Base-by-base conservation (phyloP, 305 asterid genomes). In the Fraxinus sp. region DNA sequence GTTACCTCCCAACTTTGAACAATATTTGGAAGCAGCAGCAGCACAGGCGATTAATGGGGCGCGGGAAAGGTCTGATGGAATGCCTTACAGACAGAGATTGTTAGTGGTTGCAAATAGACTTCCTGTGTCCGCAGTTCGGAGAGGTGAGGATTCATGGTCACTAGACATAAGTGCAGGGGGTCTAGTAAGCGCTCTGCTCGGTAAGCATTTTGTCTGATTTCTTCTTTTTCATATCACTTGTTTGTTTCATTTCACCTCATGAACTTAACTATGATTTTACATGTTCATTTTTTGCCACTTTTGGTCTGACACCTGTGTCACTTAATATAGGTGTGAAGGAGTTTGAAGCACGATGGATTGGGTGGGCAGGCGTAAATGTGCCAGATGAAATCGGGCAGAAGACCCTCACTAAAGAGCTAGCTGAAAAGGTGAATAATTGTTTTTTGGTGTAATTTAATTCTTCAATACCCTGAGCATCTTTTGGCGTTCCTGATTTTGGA, bases 131-230 rank as follows among this genome's bases (percentile, higher is more conserved):
- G 99, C 99, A 6, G 95, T 92, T 44, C 88, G 99, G 89, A 88
- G 89, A 84, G 97, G 95, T 4, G 97, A 92, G 88, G 98, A 93
- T 83, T 89, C 97, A 28, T 97, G 99, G 99, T 89, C 97, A 7
- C 87, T 97, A 73, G 98, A 97, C 89, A 90, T 97, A 74, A 97
- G 98, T 86, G 98, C 97, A 1, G 99, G 99, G 24, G 99, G 99
- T 86, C 90, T 97, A 10, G 99, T 97, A 85, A 94, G 94, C 79
- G 99, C 98, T 66, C 97, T 97, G 84, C 91, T 97, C 1, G 99
- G 99, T 96, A 87, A 91, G 97, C 35, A 37, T 44, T 81, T 18
- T 66, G 30, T 83, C 57, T 74, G n/a, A 66, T 80, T 71, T 52
- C 37, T 66, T 80, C 78, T 39, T 80, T 8, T 78, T 77, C 55